Evolutionary conservation across 208 protist species (phyloP).

Genomic region (Strigomonas oncopelti): DNA sequence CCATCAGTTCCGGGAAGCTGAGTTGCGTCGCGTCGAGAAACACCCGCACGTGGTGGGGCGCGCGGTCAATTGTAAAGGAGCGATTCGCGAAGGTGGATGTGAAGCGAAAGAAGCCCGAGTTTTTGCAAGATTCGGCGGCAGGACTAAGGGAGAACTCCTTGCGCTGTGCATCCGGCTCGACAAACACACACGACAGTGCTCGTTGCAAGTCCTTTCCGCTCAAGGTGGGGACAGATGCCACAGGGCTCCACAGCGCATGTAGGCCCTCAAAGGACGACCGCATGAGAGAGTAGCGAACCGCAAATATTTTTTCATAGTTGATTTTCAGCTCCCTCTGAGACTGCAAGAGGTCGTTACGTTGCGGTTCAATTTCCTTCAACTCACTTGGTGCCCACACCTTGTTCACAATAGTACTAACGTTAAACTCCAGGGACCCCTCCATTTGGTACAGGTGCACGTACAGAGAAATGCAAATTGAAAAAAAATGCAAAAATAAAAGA

Average conservation of each 20-base stretch:
- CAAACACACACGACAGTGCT: background rate
- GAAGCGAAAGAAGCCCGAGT: conserved; percentile 18
- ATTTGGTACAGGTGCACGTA: background rate
- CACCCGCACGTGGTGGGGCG: conserved; percentile 19
- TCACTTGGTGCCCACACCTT: conserved; percentile 28
- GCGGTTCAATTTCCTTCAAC: conserved; percentile 7
- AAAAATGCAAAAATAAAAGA: conserved; percentile 19
- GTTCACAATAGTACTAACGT: conserved; percentile 15
- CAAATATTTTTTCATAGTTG: background rate
- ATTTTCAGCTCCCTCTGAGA: conserved; percentile 10
- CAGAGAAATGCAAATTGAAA: conserved; percentile 10
- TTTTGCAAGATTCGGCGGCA: conserved; percentile 13
- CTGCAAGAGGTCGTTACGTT: conserved; percentile 11
- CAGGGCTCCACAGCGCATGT: conserved; percentile 17
- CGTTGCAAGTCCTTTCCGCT: conserved; percentile 6
- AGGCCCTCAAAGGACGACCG: conserved; percentile 19
- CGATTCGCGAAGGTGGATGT: conserved; percentile 12
- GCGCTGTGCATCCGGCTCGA: conserved; percentile 1
- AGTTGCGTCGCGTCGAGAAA: conserved; percentile 27
- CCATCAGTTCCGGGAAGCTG: conserved; percentile 45
- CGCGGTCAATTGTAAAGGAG: conserved; percentile 29
- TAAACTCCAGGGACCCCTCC: background rate
- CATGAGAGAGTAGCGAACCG: conserved; percentile 16
- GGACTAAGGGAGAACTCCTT: background rate
- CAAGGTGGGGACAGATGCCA: background rate